phyloP scores from a whole-genome alignment of 305 asterid genomes.

The Fraxinus ornus region DNA sequence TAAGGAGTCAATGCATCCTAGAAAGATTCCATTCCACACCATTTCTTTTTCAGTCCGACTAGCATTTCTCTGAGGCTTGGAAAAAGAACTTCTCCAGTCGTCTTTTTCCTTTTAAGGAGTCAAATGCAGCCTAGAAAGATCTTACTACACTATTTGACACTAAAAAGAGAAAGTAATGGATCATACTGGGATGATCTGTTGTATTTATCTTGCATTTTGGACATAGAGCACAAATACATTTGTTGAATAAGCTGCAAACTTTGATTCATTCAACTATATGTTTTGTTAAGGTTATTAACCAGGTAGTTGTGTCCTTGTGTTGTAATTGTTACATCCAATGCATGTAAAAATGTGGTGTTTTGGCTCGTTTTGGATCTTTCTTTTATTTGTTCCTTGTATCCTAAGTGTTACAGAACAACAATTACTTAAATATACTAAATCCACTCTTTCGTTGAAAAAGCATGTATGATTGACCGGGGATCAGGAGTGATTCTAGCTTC shows the following conservation, averaged over 20 bases:
- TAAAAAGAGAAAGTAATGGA: background rate
- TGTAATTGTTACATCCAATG: too few relatives aligned
- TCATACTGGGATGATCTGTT: background rate
- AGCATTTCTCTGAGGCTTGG: background rate
- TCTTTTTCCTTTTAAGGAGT: background rate
- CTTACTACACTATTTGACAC: background rate
- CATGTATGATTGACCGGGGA: too few relatives aligned
- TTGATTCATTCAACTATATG: too few relatives aligned
- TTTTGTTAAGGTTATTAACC: too few relatives aligned
- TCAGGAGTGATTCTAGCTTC: too few relatives aligned
- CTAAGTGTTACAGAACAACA: too few relatives aligned
- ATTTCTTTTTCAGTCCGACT: background rate
- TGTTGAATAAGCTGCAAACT: background rate
- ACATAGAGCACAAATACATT: background rate
- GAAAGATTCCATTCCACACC: background rate
- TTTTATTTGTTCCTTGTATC: too few relatives aligned
- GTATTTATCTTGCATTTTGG: background rate
- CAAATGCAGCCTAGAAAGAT: background rate
- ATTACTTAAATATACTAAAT: too few relatives aligned
- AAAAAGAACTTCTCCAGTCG: background rate
- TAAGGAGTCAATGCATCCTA: background rate
- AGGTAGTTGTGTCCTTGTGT: too few relatives aligned
- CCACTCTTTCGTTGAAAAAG: too few relatives aligned
- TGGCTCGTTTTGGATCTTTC: too few relatives aligned
- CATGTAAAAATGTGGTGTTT: too few relatives aligned